A percentile compares a stretch with the other conserved stretches of the same genome.
phyloP scores from a whole-genome alignment of 2,329 filamentous ascomycete species.

The Colletotrichum shisoi region DNA sequence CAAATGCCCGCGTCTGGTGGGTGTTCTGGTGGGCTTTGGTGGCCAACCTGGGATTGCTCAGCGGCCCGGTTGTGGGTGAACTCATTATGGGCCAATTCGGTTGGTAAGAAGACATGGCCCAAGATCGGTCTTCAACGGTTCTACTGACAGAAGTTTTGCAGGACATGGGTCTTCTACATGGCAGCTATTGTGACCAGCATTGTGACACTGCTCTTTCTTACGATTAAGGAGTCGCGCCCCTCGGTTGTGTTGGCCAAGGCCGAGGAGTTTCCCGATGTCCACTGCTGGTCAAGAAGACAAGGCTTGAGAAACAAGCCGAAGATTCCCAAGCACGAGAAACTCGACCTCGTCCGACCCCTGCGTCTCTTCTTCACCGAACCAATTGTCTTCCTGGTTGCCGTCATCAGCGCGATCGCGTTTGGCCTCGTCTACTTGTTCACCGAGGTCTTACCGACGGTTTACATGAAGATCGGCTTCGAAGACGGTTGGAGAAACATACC shows the following conservation, averaged over 20 bases:
- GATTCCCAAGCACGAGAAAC: background rate
- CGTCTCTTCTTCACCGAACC: slow-evolving; percentile 26
- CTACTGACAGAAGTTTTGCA: background rate
- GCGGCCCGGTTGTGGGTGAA: slow-evolving; percentile 7
- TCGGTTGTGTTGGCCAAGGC: slow-evolving; percentile 13
- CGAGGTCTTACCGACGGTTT: slow-evolving; percentile 16
- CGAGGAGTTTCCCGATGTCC: too few species aligned
- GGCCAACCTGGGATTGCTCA: slow-evolving; percentile 23
- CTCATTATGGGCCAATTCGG: background rate
- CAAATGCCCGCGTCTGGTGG: slow-evolving; percentile 19
- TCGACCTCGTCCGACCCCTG: slow-evolving; percentile 17
- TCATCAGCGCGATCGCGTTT: slow-evolving; percentile 18
- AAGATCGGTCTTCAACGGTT: accelerated
- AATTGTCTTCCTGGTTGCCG: slow-evolving; percentile 19
- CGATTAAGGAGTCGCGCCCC: slow-evolving; percentile 26
- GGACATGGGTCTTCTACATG: slow-evolving; percentile 25
- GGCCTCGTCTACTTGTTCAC: slow-evolving; percentile 30
- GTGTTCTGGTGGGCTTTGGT: slow-evolving; percentile 12
- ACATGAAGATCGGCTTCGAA: slow-evolving; percentile 9
- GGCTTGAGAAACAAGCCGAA: too few species aligned
- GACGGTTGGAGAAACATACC: slow-evolving; percentile 15
- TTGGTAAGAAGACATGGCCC: slow-evolving; percentile 3
- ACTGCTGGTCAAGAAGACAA: too few species aligned
- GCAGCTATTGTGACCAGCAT: slow-evolving; percentile 22
- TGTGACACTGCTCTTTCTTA: background rate